Percentiles rank a stretch among this genome's conserved stretches.
Conservation (phyloP, 106 monocot genomes). For the Allium cepa region DNA sequence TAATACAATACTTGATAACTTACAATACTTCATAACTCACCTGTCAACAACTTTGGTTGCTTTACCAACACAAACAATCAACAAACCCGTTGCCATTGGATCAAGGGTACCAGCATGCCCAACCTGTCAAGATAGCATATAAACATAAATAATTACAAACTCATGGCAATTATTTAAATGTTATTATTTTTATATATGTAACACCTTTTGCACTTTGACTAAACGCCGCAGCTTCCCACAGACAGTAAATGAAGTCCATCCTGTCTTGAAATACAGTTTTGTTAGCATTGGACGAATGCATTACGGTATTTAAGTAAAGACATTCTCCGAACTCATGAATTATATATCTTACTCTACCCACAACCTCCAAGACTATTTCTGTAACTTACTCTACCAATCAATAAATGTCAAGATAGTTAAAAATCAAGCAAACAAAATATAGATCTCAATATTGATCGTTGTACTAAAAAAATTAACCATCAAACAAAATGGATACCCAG, state of each 20-base stretch:
- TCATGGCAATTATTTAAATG: too few species aligned
- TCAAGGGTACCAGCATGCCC: slow-evolving; percentile 98
- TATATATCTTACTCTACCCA: too few species aligned
- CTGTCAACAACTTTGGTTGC: slow-evolving; percentile 89
- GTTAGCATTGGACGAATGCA: background rate
- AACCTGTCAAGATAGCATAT: slow-evolving; percentile 36
- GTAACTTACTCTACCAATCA: too few species aligned
- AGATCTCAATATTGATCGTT: too few species aligned
- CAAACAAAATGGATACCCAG: too few species aligned
- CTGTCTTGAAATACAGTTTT: slow-evolving; percentile 27
- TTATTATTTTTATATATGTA: background rate
- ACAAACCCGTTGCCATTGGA: slow-evolving; percentile 93
- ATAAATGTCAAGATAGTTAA: too few species aligned
- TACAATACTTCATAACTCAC: slow-evolving; percentile 29
- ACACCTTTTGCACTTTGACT: slow-evolving; percentile 93
- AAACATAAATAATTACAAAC: background rate
- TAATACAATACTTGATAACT: too few species aligned
- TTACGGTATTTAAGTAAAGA: too few species aligned
- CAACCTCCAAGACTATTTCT: too few species aligned
- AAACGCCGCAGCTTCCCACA: slow-evolving; percentile 89
- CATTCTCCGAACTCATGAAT: too few species aligned
- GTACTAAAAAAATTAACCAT: too few species aligned
- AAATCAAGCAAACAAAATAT: too few species aligned
- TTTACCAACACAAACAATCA: slow-evolving; percentile 97
- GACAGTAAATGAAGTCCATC: slow-evolving; percentile 99